Evolutionary conservation across 2,329 filamentous ascomycete species (phyloP), one percentile per base, ranked within the genome.

Genomic region (Chrysosporium keratinophilum): DNA sequence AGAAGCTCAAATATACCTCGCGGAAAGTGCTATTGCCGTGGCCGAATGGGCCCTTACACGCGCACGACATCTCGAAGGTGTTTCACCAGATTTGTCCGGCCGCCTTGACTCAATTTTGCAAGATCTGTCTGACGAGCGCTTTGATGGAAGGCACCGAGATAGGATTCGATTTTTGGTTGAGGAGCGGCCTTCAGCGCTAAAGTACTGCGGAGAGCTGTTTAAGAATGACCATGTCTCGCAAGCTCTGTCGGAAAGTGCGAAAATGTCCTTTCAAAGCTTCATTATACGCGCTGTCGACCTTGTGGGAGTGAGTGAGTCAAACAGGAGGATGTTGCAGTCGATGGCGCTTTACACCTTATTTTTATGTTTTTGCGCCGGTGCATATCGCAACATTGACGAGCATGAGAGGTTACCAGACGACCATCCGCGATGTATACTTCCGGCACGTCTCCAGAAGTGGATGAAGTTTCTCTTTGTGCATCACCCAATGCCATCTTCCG

Each of bases 1-100:
- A 11, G 66, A 73, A 35, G 67, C 68, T 33, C 71, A 72, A 49
- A 65, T 71, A 20, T 61, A 59, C 40, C 60, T 74, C 12, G 67
- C 69, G 12, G 64, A 71, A 56, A 64, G 67, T 23, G 72, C 72
- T 1, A 58, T 70, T 12, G 61, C 69, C 11, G 62, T 74, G 17
- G 67, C 69, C 14, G 64, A 66, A 33, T 74, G 69, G 66, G 66
- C 66, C 2, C 61, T 74, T 19, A 57, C 59, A 14, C 63, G 66
- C 4, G 69, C 71, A 1, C 64, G 65, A 17, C 57, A 61, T 19
- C 61, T 64, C n/a, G 43, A 59, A 20, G 39, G 63, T 62, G 11
- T n/a, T 34, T 34, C 33, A 61, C 60, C 64, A 1, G 60, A 64
- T 45, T 63, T 57, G 19, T 67, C 67, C 43, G 42, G 33, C 1